Percentiles rank a stretch among this genome's conserved stretches.
Conservation (phyloP, 768 basidiomycete species). For the Scleroderma citrinum region DNA sequence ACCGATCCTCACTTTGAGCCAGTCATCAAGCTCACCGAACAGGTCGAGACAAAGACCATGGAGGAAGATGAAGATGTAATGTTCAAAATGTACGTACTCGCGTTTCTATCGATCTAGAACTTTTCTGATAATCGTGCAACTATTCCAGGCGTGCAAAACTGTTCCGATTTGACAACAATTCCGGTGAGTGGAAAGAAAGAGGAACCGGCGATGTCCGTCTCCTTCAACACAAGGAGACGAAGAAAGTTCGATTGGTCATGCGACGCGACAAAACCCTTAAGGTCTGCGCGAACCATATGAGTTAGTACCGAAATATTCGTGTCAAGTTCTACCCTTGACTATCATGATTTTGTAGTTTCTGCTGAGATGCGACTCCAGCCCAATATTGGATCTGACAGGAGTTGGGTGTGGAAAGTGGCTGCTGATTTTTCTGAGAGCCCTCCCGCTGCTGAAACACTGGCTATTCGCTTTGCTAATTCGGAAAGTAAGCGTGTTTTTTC, state of each 20-base stretch:
- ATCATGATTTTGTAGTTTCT: constrained; percentile 53
- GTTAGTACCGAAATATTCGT: constrained; percentile 40
- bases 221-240: constrained; percentile 80
- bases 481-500: constrained; percentile 60
- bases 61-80: constrained; percentile 91
- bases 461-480: constrained; percentile 95
- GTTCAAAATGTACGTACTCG: constrained; percentile 88
- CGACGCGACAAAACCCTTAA: constrained; percentile 99
- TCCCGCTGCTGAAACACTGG: constrained; percentile 90
- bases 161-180: constrained; percentile 80
- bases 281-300: constrained; percentile 96
- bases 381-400: constrained; percentile 97
- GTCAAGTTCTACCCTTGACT: constrained; percentile 2
- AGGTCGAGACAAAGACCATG: constrained; percentile 89
- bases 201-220: constrained; percentile 95
- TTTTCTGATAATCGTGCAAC: constrained; percentile 8
- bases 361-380: constrained; percentile 91
- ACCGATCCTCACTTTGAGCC: constrained; percentile 91
- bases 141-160: constrained; percentile 88
- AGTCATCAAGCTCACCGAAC: constrained; percentile 92
- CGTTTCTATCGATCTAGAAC: constrained; percentile 1
- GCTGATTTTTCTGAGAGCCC: constrained; percentile 93
- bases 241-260: constrained; percentile 96
- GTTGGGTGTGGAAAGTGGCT: constrained; percentile 97
- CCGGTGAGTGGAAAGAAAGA: constrained; percentile 95